Evolutionary conservation across 257 asterid species (phyloP).

Genomic region (Lavandula angustifolia): DNA sequence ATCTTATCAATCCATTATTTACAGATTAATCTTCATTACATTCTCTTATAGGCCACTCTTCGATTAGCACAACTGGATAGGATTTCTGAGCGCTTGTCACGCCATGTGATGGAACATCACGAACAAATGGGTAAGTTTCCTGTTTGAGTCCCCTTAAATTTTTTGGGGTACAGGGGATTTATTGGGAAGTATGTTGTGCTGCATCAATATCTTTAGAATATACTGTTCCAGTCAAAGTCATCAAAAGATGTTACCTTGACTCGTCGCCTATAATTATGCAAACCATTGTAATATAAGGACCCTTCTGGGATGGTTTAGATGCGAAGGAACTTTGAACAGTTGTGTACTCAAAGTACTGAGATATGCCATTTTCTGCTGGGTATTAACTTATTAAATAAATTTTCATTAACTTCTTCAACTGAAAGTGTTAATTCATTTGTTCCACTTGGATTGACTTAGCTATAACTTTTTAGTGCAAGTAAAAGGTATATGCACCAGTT

Average conservation of each 20-base stretch:
- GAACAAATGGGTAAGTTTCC: slow-evolving; percentile 94
- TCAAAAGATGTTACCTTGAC: slow-evolving; percentile 18
- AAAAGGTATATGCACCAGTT: slow-evolving; percentile 11
- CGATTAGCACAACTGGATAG: slow-evolving; percentile 85
- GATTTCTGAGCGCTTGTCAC: slow-evolving; percentile 86
- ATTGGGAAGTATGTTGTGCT: slow-evolving; percentile 23
- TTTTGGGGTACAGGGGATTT: slow-evolving; percentile 12
- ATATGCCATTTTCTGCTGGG: slow-evolving; percentile 1
- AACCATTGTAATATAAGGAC: slow-evolving; percentile 12
- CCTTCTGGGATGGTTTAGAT: slow-evolving; percentile 14
- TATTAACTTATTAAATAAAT: slow-evolving; percentile 7
- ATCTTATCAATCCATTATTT: slow-evolving; percentile 34
- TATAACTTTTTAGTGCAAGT: slow-evolving; percentile 9
- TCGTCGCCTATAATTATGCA: not conserved
- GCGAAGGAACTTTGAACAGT: slow-evolving; percentile 18
- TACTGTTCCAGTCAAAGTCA: slow-evolving; percentile 15
- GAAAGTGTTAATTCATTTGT: slow-evolving; percentile 21
- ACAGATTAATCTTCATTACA: slow-evolving; percentile 39
- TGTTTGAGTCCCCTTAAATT: slow-evolving; percentile 29
- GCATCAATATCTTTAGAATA: not conserved
- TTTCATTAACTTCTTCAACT: not conserved
- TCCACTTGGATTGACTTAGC: slow-evolving; percentile 21
- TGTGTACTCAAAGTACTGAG: slow-evolving; percentile 18
- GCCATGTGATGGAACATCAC: slow-evolving; percentile 96
- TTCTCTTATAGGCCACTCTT: slow-evolving; percentile 78